Percentiles rank a stretch among this genome's conserved stretches.
phyloP scores from a whole-genome alignment of 148 eudicot genomes.

The Oxyria digyna region DNA sequence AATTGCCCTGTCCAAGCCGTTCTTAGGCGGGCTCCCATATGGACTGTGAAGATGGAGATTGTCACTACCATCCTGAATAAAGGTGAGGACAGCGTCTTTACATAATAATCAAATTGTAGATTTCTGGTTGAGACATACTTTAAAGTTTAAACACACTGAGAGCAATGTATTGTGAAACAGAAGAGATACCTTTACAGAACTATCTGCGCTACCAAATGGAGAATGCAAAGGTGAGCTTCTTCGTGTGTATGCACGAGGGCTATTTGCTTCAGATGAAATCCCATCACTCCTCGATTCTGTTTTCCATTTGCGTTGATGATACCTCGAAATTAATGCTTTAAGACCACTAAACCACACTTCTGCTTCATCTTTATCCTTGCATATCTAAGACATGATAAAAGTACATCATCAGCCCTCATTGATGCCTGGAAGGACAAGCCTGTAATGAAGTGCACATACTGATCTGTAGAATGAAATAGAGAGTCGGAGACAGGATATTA shows the following conservation, averaged over 20 bases:
- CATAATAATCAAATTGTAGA: background rate
- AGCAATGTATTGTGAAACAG: background rate
- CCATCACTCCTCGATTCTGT: constrained; percentile 95
- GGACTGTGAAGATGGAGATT: constrained; percentile 78
- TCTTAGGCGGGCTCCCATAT: constrained; percentile 79
- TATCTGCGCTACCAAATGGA: constrained; percentile 69
- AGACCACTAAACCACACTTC: constrained; percentile 99
- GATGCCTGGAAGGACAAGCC: background rate
- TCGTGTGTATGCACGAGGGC: constrained; percentile 85
- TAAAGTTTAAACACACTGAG: background rate
- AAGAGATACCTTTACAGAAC: constrained; percentile 59
- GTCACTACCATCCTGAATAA: constrained; percentile 60
- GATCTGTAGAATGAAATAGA: background rate
- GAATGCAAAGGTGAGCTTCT: constrained; percentile 86
- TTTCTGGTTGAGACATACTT: background rate
- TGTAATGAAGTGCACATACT: background rate
- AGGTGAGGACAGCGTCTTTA: constrained; percentile 10
- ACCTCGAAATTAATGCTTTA: constrained; percentile 76
- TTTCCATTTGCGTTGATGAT: constrained; percentile 85
- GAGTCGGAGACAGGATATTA: constrained; percentile 21
- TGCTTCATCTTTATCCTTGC: constrained; percentile 98
- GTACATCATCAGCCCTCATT: background rate
- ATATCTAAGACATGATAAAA: constrained; percentile 36
- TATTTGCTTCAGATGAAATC: constrained; percentile 80
- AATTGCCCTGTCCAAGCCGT: constrained; percentile 62